A percentile compares a stretch with the other conserved stretches of the same genome.
phyloP scores from a whole-genome alignment of 352 stramenopile genomes.

The Phytophthora colocasiae region DNA sequence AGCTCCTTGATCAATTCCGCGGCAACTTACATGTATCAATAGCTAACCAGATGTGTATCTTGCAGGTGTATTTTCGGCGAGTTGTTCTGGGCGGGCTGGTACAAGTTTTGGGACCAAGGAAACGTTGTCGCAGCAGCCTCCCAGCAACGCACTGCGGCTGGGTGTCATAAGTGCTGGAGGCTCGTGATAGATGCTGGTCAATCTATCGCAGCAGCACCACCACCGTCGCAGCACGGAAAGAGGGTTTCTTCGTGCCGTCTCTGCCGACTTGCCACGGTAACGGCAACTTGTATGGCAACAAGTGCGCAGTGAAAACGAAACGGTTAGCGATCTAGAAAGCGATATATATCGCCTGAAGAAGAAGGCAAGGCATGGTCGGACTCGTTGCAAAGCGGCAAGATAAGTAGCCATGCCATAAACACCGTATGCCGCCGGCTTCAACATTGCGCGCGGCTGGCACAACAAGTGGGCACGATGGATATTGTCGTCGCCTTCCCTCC shows the following conservation, averaged over 20 bases:
- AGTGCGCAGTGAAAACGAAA: conserved; percentile 11
- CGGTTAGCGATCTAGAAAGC: conserved; percentile 23
- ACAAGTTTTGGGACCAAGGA: neutral
- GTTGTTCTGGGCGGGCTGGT: conserved; percentile 24
- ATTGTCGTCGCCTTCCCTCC: conserved; percentile 7
- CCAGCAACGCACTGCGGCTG: conserved; percentile 25
- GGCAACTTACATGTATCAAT: conserved; percentile 20
- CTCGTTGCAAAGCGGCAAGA: conserved; percentile 29
- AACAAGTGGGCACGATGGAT: conserved; percentile 18
- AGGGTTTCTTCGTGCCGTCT: conserved; percentile 8
- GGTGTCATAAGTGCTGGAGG: conserved; percentile 26
- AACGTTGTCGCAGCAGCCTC: conserved; percentile 16
- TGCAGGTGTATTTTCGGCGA: conserved; percentile 27
- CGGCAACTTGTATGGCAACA: conserved; percentile 1
- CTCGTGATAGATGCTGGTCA: conserved; percentile 9
- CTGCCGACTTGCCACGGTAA: conserved; percentile 3
- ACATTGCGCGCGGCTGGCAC: conserved; percentile 9
- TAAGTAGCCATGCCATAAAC: conserved; percentile 21
- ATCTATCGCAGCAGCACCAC: conserved; percentile 20
- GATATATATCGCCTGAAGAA: conserved; percentile 12
- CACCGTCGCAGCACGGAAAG: conserved; percentile 14
- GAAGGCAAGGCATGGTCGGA: conserved; percentile 6
- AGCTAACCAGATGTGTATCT: conserved; percentile 35
- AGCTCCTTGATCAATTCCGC: neutral
- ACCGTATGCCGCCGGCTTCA: conserved; percentile 16